These are phyloP conservation scores for Ceratocystis papillata DNA, from an alignment of 2,329 filamentous ascomycete species.

Conservation along the genomic window DNA sequence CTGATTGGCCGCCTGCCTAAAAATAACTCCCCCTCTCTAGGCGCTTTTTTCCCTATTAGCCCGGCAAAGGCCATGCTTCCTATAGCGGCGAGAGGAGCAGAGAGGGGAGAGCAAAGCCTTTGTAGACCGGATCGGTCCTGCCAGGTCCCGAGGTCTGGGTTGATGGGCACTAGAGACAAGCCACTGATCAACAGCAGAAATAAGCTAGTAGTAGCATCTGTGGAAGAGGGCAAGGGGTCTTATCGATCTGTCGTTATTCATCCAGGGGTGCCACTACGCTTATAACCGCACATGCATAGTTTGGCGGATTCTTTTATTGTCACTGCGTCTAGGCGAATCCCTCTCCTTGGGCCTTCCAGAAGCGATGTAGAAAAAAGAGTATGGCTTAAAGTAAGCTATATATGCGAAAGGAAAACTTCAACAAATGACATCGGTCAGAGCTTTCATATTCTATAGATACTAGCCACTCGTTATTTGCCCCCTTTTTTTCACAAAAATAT, in stretches of 20 bases:
- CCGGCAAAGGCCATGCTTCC: no score
- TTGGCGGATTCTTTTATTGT: neutral
- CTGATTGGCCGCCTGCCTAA: neutral
- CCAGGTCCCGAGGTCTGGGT: neutral
- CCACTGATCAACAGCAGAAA: no score
- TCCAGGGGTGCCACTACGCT: conserved; percentile 3
- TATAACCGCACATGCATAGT: conserved; percentile 2
- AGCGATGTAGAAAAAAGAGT: neutral
- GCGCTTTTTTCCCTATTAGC: neutral
- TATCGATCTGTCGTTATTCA: neutral
- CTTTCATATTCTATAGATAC: no score
- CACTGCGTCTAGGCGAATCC: neutral
- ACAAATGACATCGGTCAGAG: no score
- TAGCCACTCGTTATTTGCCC: no score
- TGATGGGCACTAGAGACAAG: neutral
- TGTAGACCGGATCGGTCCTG: no score
- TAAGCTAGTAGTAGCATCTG: no score
- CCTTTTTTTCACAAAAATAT: no score
- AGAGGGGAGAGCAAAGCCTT: no score
- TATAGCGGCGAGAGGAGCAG: no score
- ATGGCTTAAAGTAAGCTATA: no score
- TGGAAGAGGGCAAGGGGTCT: neutral
- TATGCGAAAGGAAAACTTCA: no score
- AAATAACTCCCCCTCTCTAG: conserved; percentile 12
- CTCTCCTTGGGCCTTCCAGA: neutral